Conservation (phyloP, 106 monocot species). For the Cymbidium sinense region DNA sequence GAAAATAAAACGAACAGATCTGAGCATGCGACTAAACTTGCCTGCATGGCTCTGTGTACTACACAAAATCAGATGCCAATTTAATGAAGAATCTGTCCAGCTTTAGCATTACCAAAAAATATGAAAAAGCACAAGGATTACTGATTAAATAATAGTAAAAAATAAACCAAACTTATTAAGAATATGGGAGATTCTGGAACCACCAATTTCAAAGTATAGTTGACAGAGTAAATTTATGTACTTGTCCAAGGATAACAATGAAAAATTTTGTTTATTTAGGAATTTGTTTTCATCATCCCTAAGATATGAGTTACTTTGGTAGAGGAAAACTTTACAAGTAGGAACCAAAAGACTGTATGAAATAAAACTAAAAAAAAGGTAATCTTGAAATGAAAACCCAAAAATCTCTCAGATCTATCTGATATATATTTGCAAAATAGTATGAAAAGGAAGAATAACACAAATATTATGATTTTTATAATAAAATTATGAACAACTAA, state of each 20-base stretch:
- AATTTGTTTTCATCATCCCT: background rate
- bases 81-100: too few species aligned
- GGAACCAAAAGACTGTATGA: background rate
- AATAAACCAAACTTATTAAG: too few species aligned
- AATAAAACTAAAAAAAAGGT: background rate
- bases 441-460: constrained; percentile 3
- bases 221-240: background rate
- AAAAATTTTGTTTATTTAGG: background rate
- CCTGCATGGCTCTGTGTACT: too few species aligned
- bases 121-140: too few species aligned
- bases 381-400: background rate
- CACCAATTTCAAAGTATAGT: too few species aligned
- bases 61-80: too few species aligned
- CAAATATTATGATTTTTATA: background rate
- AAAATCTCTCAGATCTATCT: background rate
- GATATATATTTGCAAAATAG: background rate
- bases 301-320: background rate
- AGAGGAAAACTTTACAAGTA: background rate
- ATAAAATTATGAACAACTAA: background rate
- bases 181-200: too few species aligned
- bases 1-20: too few species aligned
- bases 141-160: too few species aligned
- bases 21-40: too few species aligned
- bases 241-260: background rate
- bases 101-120: too few species aligned